phyloP scores from a whole-genome alignment of 495 filamentous ascomycete genomes.

The Letharia columbiana region DNA sequence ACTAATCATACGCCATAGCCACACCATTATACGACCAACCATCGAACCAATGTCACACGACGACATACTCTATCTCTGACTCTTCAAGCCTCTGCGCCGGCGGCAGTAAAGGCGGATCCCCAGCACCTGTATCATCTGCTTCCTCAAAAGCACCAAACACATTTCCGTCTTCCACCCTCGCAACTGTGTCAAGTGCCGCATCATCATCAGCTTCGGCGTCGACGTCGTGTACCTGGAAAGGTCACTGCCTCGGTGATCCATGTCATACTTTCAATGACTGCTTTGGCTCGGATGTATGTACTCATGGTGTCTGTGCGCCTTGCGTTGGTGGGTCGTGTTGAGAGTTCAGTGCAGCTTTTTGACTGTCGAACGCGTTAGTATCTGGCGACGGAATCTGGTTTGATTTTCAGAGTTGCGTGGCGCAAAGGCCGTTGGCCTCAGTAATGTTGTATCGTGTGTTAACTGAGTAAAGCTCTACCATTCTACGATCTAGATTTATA shows the following conservation, averaged over 20 bases:
- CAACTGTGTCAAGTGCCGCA: neutral
- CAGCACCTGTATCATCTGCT: neutral
- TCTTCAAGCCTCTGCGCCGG: conserved; percentile 14
- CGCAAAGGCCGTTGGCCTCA: neutral
- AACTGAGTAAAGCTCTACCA: too few species aligned
- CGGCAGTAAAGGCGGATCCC: neutral
- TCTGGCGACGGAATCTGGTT: neutral
- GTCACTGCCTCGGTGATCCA: conserved; percentile 20
- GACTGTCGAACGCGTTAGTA: neutral
- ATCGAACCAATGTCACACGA: conserved; percentile 4
- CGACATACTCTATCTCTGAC: conserved; percentile 9
- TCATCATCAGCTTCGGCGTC: neutral
- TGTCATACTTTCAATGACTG: neutral
- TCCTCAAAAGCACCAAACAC: too few species aligned
- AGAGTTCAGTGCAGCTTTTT: neutral
- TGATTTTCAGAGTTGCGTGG: neutral
- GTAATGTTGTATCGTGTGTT: too few species aligned
- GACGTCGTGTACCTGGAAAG: conserved; percentile 16
- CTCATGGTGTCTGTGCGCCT: neutral
- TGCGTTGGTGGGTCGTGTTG: neutral
- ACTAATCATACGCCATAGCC: neutral
- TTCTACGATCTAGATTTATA: too few species aligned
- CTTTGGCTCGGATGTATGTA: neutral
- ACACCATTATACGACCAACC: conserved; percentile 12
- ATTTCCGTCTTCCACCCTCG: neutral